These are phyloP conservation scores for Lepidopterella palustris DNA, from an alignment of 495 filamentous ascomycete species.

Conservation along the genomic window DNA sequence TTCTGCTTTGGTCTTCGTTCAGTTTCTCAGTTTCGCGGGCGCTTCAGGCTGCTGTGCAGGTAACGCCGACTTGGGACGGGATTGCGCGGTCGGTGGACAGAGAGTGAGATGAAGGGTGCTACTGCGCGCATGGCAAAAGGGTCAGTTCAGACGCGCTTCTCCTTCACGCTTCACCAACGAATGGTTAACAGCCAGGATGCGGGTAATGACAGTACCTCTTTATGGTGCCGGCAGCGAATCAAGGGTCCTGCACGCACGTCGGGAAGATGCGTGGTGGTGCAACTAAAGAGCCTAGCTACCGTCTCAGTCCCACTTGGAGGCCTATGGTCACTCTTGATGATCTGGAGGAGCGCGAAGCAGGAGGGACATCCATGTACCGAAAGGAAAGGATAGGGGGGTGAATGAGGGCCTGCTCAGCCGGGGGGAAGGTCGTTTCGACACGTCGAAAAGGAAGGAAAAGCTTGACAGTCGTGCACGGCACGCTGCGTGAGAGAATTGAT, in stretches of 20 bases:
- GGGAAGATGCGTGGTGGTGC: not conserved
- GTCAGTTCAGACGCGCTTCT: not conserved
- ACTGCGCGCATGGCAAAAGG: not conserved
- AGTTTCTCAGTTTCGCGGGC: not conserved
- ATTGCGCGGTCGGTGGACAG: not conserved
- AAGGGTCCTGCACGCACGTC: not conserved
- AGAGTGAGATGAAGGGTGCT: not conserved
- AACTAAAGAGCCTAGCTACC: too few relatives aligned
- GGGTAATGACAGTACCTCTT: not conserved
- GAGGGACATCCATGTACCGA: not conserved
- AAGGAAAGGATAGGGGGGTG: not conserved
- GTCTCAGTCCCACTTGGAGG: not conserved
- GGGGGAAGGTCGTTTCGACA: not conserved
- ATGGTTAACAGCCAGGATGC: not conserved
- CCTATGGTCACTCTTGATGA: not conserved
- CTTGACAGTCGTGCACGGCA: not conserved
- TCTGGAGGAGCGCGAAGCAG: not conserved
- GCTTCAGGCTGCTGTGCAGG: not conserved
- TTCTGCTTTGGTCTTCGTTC: slow-evolving; percentile 12
- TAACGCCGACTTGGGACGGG: not conserved
- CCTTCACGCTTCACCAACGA: not conserved
- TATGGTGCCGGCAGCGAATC: not conserved
- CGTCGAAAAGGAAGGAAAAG: not conserved
- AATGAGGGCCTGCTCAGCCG: not conserved
- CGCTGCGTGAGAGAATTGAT: not conserved